Base-by-base conservation (phyloP, 1,284 basidiomycete species). In the Puccinia horiana region DNA sequence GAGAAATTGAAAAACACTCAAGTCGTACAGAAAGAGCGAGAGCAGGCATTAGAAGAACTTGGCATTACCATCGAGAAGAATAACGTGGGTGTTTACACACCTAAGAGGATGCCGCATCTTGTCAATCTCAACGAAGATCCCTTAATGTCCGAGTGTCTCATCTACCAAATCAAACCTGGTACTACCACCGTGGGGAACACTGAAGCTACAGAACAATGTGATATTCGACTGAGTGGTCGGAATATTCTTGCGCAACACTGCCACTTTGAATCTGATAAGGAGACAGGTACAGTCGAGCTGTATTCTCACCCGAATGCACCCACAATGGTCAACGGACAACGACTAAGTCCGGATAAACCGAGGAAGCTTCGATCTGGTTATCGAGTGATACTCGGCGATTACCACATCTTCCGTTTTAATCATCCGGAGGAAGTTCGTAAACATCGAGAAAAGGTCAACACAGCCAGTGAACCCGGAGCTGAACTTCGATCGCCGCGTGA, bases 31-130 rank as follows among this genome's bases (percentile, higher is more conserved):
- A 93, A 93, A 85, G 95, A 98, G 88, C 91, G 96, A 83, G 96
- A 99, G 89, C 92, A 95, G 89, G 97, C 96, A 4, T 88, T 99
- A 73, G 97, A 99, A 88, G 96, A 98, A 88, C 89, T 99, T 83
- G 96, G 96, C 74, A 98, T 99, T 87, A 93, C 94, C 54, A 94
- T 99, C 82, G 96, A 98, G 88, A 98, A 96, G 90, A 93, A 95
- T 86, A 91, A 93, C 83, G 93, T 97, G 81, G 95, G 95, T 70
- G 88, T 99, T 74, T 95, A 98, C 89, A 96, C 96, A n/a, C 96
- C 96, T n/a, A 98, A 98, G 90, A 95, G 92, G 91, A 95, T 94
- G 91, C 95, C 96, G 3, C 95, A 96, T 88, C 89, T 98, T 83
- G 95, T 98, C 86, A 98, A 98, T 88, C 88, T 98, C 89, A 87